Evolutionary conservation across 2,329 filamentous ascomycete species (phyloP).

Genomic region (Alternaria atra): DNA sequence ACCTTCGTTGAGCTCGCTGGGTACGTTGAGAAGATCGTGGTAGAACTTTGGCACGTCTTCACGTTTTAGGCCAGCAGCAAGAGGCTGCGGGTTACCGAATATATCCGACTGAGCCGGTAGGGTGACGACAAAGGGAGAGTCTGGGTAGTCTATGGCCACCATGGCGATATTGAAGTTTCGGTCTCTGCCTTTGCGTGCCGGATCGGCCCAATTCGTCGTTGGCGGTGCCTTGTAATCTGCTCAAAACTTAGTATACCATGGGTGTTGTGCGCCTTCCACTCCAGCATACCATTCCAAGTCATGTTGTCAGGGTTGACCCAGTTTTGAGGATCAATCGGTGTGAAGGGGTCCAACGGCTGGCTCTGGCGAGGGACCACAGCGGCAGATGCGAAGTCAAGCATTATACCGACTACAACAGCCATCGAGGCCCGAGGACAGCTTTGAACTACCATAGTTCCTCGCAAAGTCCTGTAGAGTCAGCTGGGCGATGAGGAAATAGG

Average conservation of each 20-base stretch:
- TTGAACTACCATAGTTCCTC: not conserved
- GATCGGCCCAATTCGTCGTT: slow-evolving; percentile 60
- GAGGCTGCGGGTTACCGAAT: slow-evolving; percentile 61
- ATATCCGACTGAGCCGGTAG: slow-evolving; percentile 57
- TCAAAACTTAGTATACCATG: slow-evolving; percentile 53
- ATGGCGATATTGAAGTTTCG: slow-evolving; percentile 67
- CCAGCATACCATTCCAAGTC: slow-evolving; percentile 46
- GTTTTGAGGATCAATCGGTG: slow-evolving; percentile 61
- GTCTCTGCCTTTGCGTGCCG: slow-evolving; percentile 54
- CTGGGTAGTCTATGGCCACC: slow-evolving; percentile 62
- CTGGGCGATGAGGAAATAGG: not conserved
- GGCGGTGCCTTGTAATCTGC: slow-evolving; percentile 57
- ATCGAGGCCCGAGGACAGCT: slow-evolving; percentile 10
- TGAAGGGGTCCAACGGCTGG: slow-evolving; percentile 54
- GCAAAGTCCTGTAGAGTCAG: not conserved
- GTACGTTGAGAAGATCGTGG: slow-evolving; percentile 61
- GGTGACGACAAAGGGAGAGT: slow-evolving; percentile 61
- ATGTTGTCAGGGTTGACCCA: slow-evolving; percentile 65
- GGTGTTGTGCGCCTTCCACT: slow-evolving; percentile 54
- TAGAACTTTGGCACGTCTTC: slow-evolving; percentile 62
- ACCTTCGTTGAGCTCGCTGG: slow-evolving; percentile 59
- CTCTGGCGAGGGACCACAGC: slow-evolving; percentile 24
- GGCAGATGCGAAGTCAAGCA: slow-evolving; percentile 28
- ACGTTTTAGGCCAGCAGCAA: slow-evolving; percentile 54
- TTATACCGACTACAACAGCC: slow-evolving; percentile 25